These are phyloP conservation scores for Boletellus ananas DNA, from an alignment of 768 basidiomycete genomes.

Conservation along the genomic window DNA sequence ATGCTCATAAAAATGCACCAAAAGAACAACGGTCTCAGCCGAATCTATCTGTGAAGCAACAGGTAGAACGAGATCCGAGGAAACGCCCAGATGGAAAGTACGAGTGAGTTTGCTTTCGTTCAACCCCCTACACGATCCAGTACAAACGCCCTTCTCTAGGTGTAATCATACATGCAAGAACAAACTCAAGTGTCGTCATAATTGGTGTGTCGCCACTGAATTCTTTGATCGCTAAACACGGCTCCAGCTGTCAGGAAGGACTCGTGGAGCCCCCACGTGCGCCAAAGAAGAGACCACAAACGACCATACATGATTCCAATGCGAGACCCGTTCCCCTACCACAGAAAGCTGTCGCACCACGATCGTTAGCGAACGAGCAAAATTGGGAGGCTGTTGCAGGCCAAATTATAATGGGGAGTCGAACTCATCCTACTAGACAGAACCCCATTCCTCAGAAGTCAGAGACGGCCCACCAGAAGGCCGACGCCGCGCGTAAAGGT, in stretches of 20 bases:
- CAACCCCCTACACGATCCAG: neutral
- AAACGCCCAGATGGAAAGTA: conserved; percentile 62
- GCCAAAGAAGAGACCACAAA: conserved; percentile 29
- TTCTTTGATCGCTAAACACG: conserved; percentile 7
- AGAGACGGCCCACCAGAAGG: conserved; percentile 41
- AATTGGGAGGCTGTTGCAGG: neutral
- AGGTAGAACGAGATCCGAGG: conserved; percentile 22
- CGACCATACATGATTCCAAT: conserved; percentile 20
- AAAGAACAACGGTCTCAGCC: neutral
- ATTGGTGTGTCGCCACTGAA: conserved; percentile 45
- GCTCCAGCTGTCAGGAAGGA: conserved; percentile 70
- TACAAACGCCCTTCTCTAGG: conserved; percentile 32
- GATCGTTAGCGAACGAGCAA: conserved; percentile 1
- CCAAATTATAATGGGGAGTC: conserved; percentile 10
- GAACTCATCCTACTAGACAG: conserved; percentile 21
- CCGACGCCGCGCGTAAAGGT: conserved; percentile 38
- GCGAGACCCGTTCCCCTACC: neutral
- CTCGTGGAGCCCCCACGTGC: conserved; percentile 46
- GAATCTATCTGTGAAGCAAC: conserved; percentile 4
- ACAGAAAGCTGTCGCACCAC: conserved; percentile 2
- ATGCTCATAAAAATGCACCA: neutral
- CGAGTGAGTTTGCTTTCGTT: conserved; percentile 37
- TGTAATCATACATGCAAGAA: conserved; percentile 83
- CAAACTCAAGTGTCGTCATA: conserved; percentile 69
- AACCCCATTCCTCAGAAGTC: conserved; percentile 36